phyloP scores from a whole-genome alignment of 139 green algal genomes.

The Diplosphaera chodatii region DNA sequence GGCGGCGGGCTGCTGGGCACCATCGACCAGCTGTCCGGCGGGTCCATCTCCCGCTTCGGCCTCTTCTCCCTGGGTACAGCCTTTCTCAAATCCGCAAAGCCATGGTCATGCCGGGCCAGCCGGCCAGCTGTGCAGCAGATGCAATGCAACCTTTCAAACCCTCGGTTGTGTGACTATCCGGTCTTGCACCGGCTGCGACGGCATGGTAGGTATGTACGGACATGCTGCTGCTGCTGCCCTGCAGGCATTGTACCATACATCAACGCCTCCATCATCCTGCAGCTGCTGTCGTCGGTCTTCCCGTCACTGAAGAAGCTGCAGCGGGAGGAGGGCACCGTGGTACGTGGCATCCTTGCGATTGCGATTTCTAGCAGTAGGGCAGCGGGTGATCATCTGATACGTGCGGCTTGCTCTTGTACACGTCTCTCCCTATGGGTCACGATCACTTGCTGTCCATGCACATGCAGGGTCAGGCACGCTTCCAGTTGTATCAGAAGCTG shows the following conservation, averaged over 20 bases:
- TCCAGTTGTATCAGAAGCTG: constrained; percentile 89
- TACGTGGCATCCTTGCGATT: constrained; percentile 1
- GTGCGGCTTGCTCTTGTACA: too few relatives aligned
- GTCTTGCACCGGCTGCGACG: too few relatives aligned
- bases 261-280: constrained; percentile 93
- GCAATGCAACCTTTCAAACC: too few relatives aligned
- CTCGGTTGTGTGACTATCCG: too few relatives aligned
- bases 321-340: constrained; percentile 86
- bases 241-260: constrained; percentile 97
- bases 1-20: constrained; percentile 78
- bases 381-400: too few relatives aligned
- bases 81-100: too few relatives aligned
- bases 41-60: constrained; percentile 72
- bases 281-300: constrained; percentile 85
- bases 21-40: constrained; percentile 86
- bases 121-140: too few relatives aligned
- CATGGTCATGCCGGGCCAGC: too few relatives aligned
- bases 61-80: constrained; percentile 95
- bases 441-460: not conserved
- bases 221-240: not conserved
- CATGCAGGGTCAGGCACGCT: constrained; percentile 69
- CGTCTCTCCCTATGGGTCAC: too few relatives aligned
- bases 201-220: too few relatives aligned
- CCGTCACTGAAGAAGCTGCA: constrained; percentile 91
- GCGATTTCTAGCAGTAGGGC: too few relatives aligned